These are phyloP conservation scores for Didymellaceae sp. DNA, from an alignment of 2,329 filamentous ascomycete genomes.

Conservation along the genomic window DNA sequence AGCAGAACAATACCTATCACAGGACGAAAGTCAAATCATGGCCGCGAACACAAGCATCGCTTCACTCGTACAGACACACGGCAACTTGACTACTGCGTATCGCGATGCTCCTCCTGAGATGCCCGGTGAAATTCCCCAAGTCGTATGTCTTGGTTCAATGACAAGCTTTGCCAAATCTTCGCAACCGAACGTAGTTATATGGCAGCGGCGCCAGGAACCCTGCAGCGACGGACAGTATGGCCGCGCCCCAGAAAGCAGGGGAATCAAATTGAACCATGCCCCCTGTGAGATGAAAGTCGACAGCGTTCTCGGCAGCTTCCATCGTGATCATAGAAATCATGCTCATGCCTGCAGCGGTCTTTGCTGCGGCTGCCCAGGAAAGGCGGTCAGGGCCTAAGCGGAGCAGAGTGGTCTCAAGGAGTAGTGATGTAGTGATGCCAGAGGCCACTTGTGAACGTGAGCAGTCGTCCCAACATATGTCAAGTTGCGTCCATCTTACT, in stretches of 20 bases:
- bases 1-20: too few species aligned
- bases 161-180: slow-evolving; percentile 58
- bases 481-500: slow-evolving; percentile 31
- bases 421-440: slow-evolving; percentile 60
- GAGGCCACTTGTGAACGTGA: slow-evolving; percentile 54
- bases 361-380: slow-evolving; percentile 55
- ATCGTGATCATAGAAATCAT: slow-evolving; percentile 66
- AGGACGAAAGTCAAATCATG: too few species aligned
- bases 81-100: too few species aligned
- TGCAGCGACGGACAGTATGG: slow-evolving; percentile 52
- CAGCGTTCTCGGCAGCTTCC: slow-evolving; percentile 62
- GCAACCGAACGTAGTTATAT: slow-evolving; percentile 60
- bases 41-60: too few species aligned
- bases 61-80: too few species aligned
- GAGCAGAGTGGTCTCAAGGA: slow-evolving; percentile 61
- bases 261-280: slow-evolving; percentile 57
- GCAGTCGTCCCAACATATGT: neutral
- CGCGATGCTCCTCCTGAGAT: too few species aligned
- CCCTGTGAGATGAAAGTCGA: slow-evolving; percentile 63
- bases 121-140: too few species aligned
- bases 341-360: slow-evolving; percentile 65
- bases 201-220: slow-evolving; percentile 60
- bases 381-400: slow-evolving; percentile 57
- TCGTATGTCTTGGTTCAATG: slow-evolving; percentile 43
- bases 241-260: slow-evolving; percentile 61